Percentiles rank a stretch among this genome's conserved stretches.
Evolutionary conservation across 192 early-diverging fungal species (phyloP).

Genomic region (Backusella circina): DNA sequence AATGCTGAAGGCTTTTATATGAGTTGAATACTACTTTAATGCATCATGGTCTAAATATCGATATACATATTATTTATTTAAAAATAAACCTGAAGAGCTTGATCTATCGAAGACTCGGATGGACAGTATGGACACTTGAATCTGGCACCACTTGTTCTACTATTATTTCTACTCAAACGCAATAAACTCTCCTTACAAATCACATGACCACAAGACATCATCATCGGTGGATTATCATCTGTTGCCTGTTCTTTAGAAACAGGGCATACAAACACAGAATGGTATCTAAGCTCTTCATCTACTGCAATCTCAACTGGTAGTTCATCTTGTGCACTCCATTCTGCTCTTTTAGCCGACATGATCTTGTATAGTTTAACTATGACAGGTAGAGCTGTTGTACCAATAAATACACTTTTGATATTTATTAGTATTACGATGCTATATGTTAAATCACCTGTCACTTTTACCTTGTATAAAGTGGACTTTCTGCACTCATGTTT

Average conservation of each 20-base stretch:
- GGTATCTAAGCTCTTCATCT: constrained; percentile 80
- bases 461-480: constrained; percentile 66
- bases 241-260: constrained; percentile 94
- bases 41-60: too few species aligned
- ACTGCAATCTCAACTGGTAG: constrained; percentile 92
- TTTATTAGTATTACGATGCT: neutral
- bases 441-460: too few species aligned
- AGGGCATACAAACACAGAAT: constrained; percentile 96
- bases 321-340: constrained; percentile 92
- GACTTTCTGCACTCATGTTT: constrained; percentile 66
- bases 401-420: constrained; percentile 61
- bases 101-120: constrained; percentile 67
- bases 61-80: constrained; percentile 42
- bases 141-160: constrained; percentile 46
- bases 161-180: constrained; percentile 71
- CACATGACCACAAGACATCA: constrained; percentile 96
- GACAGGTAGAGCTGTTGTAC: constrained; percentile 83
- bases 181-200: constrained; percentile 88
- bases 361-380: constrained; percentile 90
- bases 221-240: constrained; percentile 95
- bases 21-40: too few species aligned
- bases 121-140: constrained; percentile 99
- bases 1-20: too few species aligned
- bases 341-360: constrained; percentile 81
- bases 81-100: constrained; percentile 79